Evolutionary conservation across 495 filamentous ascomycete species (phyloP).

Genomic region (Cenococcum geophilum): DNA sequence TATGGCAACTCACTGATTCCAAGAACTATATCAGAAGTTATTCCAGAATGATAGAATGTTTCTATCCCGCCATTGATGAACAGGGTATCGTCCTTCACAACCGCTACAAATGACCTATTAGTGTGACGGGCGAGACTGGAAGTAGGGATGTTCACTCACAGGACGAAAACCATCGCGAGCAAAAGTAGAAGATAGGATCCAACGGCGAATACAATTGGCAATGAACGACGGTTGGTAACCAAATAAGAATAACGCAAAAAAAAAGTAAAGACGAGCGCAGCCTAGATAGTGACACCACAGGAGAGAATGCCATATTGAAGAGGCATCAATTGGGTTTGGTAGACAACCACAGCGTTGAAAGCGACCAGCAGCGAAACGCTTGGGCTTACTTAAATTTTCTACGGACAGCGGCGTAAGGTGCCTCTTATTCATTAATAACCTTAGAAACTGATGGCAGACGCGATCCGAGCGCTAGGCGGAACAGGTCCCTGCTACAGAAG

Average conservation of each 20-base stretch:
- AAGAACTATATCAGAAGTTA: conserved; percentile 3
- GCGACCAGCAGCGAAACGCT: no score
- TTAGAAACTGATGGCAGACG: no score
- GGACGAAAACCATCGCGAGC: conserved; percentile 6
- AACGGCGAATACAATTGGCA: not conserved
- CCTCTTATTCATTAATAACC: no score
- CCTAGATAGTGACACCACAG: not conserved
- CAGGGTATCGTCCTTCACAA: conserved; percentile 1
- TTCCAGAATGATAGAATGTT: conserved; percentile 8
- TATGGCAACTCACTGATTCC: conserved; percentile 32
- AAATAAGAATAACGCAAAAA: not conserved
- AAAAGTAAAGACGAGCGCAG: not conserved
- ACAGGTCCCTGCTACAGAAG: no score
- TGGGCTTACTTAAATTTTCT: no score
- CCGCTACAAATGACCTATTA: not conserved
- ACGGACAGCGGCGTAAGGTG: no score
- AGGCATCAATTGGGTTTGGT: not conserved
- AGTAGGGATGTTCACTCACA: not conserved
- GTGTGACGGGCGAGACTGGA: not conserved
- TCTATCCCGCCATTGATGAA: conserved; percentile 17
- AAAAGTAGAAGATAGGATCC: conserved; percentile 7
- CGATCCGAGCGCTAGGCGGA: no score
- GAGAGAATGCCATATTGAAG: not conserved
- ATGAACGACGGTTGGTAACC: not conserved
- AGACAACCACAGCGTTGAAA: no score